These are phyloP conservation scores for Mediolabrus comicus DNA, from an alignment of 108 stramenopile genomes.

Conservation along the genomic window DNA sequence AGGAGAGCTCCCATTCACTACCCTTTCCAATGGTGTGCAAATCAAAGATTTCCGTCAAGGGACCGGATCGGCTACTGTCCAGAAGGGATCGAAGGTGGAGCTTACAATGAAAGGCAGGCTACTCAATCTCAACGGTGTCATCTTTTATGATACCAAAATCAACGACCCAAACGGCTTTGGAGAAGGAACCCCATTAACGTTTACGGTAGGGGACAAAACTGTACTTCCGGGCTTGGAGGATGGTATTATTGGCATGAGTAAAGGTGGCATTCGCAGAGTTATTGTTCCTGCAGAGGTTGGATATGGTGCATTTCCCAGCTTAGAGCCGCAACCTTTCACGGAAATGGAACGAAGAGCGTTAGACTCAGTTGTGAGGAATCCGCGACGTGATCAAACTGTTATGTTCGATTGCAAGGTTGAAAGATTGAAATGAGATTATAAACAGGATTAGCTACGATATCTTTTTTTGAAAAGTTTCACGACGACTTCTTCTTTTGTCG, in stretches of 20 bases:
- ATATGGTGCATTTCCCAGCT: slow-evolving; percentile 46
- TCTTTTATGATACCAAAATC: slow-evolving; percentile 74
- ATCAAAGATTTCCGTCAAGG: slow-evolving; percentile 62
- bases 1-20: slow-evolving; percentile 47
- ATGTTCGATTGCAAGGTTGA: slow-evolving; percentile 73
- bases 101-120: slow-evolving; percentile 59
- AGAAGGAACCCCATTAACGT: slow-evolving; percentile 51
- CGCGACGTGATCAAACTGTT: slow-evolving; percentile 60
- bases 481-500: slow-evolving; percentile 7
- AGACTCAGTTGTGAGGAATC: slow-evolving; percentile 70
- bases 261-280: slow-evolving; percentile 49
- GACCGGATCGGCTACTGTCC: slow-evolving; percentile 24
- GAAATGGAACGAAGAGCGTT: slow-evolving; percentile 59
- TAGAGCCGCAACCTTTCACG: slow-evolving; percentile 64
- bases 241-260: slow-evolving; percentile 62
- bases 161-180: slow-evolving; percentile 76
- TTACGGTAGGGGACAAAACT: slow-evolving; percentile 53
- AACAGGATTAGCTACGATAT: too few species aligned
- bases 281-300: slow-evolving; percentile 62
- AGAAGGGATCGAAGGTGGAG: slow-evolving; percentile 28
- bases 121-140: slow-evolving; percentile 70
- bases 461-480: neutral
- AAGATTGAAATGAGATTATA: slow-evolving; percentile 22
- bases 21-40: slow-evolving; percentile 60
- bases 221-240: slow-evolving; percentile 63